Conservation (phyloP, 1,139 yeast species). For the Kodamaea fungicola region DNA sequence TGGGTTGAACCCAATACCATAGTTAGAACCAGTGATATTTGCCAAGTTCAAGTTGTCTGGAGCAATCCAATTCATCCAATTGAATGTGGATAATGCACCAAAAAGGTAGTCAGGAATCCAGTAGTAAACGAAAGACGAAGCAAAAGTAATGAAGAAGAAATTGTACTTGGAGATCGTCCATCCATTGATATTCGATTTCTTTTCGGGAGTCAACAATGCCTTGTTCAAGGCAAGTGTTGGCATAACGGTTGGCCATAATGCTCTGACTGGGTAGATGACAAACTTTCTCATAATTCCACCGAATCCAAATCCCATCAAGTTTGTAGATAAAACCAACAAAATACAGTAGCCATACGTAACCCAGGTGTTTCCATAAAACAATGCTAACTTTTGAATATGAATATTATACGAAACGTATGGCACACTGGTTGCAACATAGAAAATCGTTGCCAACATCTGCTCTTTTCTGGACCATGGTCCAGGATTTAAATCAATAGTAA, state of each 20-base stretch:
- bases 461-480: constrained; percentile 24
- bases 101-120: constrained; percentile 20
- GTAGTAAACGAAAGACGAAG: constrained; percentile 15
- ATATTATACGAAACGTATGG: constrained; percentile 15
- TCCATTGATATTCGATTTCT: constrained; percentile 15
- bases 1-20: constrained; percentile 19
- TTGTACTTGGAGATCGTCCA: constrained; percentile 17
- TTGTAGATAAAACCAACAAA: constrained; percentile 14
- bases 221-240: constrained; percentile 20
- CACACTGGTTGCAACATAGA: constrained; percentile 14
- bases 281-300: constrained; percentile 20
- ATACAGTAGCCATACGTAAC: constrained; percentile 15
- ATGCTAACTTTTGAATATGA: constrained; percentile 14
- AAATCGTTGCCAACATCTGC: constrained; percentile 19
- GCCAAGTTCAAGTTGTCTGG: constrained; percentile 18
- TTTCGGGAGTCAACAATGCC: constrained; percentile 16
- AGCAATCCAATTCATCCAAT: constrained; percentile 20
- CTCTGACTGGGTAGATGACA: constrained; percentile 14
- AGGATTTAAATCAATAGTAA: constrained; percentile 19
- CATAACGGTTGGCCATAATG: constrained; percentile 17
- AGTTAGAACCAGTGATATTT: constrained; percentile 12
- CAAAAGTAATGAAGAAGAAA: constrained; percentile 12
- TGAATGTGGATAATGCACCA: constrained; percentile 14
- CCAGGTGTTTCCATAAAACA: constrained; percentile 15
- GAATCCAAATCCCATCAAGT: constrained; percentile 22